Evolutionary conservation across 2,329 filamentous ascomycete species (phyloP).

Genomic region (Colletotrichum spaethianum): DNA sequence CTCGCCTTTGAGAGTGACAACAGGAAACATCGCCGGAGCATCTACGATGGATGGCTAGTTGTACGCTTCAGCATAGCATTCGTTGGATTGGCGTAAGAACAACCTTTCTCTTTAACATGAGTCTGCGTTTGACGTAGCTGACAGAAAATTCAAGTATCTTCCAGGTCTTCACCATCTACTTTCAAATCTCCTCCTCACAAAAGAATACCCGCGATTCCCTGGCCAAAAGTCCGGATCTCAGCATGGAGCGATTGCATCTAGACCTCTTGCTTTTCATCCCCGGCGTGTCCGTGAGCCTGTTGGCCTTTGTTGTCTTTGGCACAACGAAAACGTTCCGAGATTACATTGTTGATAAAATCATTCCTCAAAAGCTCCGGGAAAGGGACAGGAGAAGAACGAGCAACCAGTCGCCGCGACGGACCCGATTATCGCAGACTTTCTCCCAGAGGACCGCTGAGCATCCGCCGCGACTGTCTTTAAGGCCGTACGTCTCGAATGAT

Average conservation of each 20-base stretch:
- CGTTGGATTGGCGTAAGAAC: slow-evolving; percentile 54
- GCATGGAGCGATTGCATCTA: slow-evolving; percentile 40
- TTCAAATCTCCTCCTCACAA: slow-evolving; percentile 51
- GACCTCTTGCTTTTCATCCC: slow-evolving; percentile 46
- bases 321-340: slow-evolving; percentile 46
- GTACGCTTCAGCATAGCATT: slow-evolving; percentile 62
- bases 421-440: slow-evolving; percentile 1
- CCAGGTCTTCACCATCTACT: slow-evolving; percentile 55
- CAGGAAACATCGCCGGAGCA: slow-evolving; percentile 45
- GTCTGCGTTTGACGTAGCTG: not conserved
- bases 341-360: slow-evolving; percentile 42
- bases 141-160: slow-evolving; percentile 48
- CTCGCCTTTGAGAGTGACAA: slow-evolving; percentile 28
- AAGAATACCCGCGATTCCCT: slow-evolving; percentile 50
- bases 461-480: slow-evolving; percentile 27
- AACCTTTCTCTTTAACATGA: not conserved
- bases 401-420: not conserved
- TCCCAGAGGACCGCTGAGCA: slow-evolving; percentile 2
- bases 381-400: not conserved
- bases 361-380: slow-evolving; percentile 37
- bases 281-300: slow-evolving; percentile 45
- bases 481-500: slow-evolving; percentile 17
- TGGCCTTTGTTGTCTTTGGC: slow-evolving; percentile 46
- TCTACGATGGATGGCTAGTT: slow-evolving; percentile 62
- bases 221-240: slow-evolving; percentile 51